phyloP scores from a whole-genome alignment of 139 green algal species.

The Pleodorina starrii region DNA sequence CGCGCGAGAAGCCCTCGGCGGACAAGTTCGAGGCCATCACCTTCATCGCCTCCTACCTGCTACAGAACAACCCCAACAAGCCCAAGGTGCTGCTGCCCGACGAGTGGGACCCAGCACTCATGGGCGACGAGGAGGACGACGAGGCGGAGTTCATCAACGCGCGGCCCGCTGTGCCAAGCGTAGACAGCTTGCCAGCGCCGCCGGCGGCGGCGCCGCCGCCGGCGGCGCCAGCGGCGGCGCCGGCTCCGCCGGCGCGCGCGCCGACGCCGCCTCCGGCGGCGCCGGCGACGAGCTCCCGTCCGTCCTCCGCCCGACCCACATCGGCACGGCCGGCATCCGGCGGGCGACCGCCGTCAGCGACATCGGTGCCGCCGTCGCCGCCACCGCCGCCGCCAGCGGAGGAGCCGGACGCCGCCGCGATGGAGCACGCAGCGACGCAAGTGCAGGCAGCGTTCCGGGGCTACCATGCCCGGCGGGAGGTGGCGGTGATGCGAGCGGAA shows the following conservation, averaged over 20 bases:
- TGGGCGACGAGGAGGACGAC: constrained; percentile 71
- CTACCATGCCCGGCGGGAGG: constrained; percentile 71
- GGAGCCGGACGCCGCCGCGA: background rate
- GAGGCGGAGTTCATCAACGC: constrained; percentile 62
- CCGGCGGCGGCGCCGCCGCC: background rate
- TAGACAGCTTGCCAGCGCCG: background rate
- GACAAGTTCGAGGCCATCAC: constrained; percentile 74
- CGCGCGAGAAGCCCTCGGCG: constrained; percentile 76
- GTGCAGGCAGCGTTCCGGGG: constrained; percentile 79
- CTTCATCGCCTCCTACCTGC: constrained; percentile 84
- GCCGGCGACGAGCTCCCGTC: background rate
- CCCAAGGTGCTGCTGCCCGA: constrained; percentile 57
- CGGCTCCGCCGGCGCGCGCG: background rate
- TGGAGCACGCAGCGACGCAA: constrained; percentile 67
- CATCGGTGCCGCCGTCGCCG: background rate
- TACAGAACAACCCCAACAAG: constrained; percentile 91
- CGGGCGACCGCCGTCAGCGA: background rate
- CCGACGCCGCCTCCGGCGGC: background rate
- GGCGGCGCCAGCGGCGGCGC: background rate
- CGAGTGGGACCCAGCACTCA: constrained; percentile 57
- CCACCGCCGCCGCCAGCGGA: background rate
- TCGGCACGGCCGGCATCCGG: constrained; percentile 23
- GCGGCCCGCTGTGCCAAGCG: background rate
- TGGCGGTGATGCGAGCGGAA: constrained; percentile 52
- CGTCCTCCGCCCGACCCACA: constrained; percentile 14